Base-by-base conservation (phyloP, 2,329 filamentous ascomycete genomes). In the Berkeleyomyces basicola region DNA sequence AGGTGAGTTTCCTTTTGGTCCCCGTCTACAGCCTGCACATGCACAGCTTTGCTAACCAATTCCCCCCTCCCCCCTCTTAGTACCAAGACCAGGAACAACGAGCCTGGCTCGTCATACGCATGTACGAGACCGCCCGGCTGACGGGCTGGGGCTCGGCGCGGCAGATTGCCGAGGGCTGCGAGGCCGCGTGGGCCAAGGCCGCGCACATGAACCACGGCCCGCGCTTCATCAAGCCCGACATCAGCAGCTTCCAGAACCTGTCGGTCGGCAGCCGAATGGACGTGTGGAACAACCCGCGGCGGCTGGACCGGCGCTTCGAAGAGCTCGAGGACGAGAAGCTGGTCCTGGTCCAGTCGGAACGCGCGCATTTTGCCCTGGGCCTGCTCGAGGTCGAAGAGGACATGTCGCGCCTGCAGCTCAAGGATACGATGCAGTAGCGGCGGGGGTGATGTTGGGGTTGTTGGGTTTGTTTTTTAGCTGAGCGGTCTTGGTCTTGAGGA, bases 61-160 rank as follows among this genome's bases (percentile, higher is more conserved):
- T 23, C 9, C 7, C 11, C 31, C 7, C 23, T 10, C 47, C n/a
- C 47, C 3, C 9, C 47, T 33, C 47, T 11, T 77, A 96, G 78
- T 95, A 84, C 70, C 82, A 82, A 68, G 82, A 88, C 64, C 71
- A 82, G 3, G 75, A 74, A 0, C 90, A 97, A 69, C 83, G 93
- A 0, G 79, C 81, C 63, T 95, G 90, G 88, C 81, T 86, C 0
- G 79, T 96, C 66, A 78, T 80, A 42, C 83, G 87, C 37, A 78
- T 96, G 62, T 80, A 84, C 67, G 85, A 90, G 68, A 85, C 95
- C 46, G 82, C 87, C 2, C 82, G 85, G 1, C 77, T 93, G 6
- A 96, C 90, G 0, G 93, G 93, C 0, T 96, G 90, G 87, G 86
- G 90, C 68, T 90, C 87, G 1, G 87, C 90, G 1, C 81, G 83